A percentile compares a stretch with the other conserved stretches of the same genome.
phyloP scores from a whole-genome alignment of 306 rosid genomes.

The Crotalaria pallida region DNA sequence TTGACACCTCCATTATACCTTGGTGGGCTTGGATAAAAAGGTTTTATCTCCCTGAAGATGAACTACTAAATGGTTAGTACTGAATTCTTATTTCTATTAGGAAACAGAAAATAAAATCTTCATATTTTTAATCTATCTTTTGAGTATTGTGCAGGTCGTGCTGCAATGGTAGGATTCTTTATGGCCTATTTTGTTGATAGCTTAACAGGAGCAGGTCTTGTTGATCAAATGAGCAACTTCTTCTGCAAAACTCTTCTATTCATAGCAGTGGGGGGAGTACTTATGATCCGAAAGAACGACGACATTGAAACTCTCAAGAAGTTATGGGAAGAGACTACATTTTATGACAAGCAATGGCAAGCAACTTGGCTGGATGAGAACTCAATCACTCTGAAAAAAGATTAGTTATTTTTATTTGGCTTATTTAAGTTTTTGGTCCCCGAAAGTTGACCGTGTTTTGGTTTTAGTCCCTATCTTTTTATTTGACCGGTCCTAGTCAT shows the following conservation, averaged over 20 bases:
- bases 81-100: not conserved
- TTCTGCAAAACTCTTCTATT: slow-evolving; percentile 90
- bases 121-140: not conserved
- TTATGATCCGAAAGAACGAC: slow-evolving; percentile 87
- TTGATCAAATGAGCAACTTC: slow-evolving; percentile 89
- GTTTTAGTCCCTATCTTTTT: no score
- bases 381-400: slow-evolving; percentile 37
- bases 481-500: no score
- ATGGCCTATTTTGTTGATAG: slow-evolving; percentile 96
- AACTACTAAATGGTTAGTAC: slow-evolving; percentile 77
- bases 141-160: slow-evolving; percentile 32
- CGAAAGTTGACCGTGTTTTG: no score
- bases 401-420: no score
- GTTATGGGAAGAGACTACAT: slow-evolving; percentile 83
- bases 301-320: slow-evolving; percentile 75
- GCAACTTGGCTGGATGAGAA: slow-evolving; percentile 97
- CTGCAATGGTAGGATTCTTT: slow-evolving; percentile 62
- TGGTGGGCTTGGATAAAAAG: slow-evolving; percentile 99
- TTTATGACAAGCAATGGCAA: slow-evolving; percentile 98
- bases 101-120: not conserved
- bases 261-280: slow-evolving; percentile 80
- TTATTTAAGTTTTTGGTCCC: no score
- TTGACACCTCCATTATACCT: slow-evolving; percentile 90
- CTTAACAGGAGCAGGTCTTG: slow-evolving; percentile 98
- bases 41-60: slow-evolving; percentile 98